These are phyloP conservation scores for Tetrapisispora fleetii DNA, from an alignment of 805 yeast genomes.

Conservation along the genomic window DNA sequence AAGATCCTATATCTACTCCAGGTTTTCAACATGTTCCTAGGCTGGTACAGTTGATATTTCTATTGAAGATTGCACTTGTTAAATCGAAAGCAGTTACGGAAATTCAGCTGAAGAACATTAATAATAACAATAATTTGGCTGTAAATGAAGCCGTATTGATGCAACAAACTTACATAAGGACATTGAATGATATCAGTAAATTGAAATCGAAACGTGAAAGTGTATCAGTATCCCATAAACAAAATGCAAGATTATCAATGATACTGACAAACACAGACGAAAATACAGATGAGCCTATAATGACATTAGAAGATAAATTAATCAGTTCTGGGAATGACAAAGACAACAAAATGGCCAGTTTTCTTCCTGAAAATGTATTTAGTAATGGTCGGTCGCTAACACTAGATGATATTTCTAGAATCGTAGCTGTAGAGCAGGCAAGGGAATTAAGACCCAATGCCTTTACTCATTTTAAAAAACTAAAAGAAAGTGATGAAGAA, in stretches of 20 bases:
- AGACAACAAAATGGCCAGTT: slow-evolving; percentile 32
- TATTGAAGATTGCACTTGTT: slow-evolving; percentile 75
- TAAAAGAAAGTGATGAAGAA: slow-evolving; percentile 25
- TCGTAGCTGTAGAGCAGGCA: slow-evolving; percentile 95
- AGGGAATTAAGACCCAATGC: slow-evolving; percentile 89
- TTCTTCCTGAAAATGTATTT: slow-evolving; percentile 43
- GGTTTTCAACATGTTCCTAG: slow-evolving; percentile 60
- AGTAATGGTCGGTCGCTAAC: slow-evolving; percentile 79
- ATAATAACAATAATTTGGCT: slow-evolving; percentile 9
- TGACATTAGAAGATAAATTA: slow-evolving; percentile 4
- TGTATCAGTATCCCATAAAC: slow-evolving; percentile 41
- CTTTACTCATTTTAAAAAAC: slow-evolving; percentile 60
- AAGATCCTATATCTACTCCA: slow-evolving; percentile 37
- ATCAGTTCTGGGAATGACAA: slow-evolving; percentile 17
- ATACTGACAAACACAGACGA: slow-evolving; percentile 44
- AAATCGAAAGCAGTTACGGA: slow-evolving; percentile 58
- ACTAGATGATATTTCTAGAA: slow-evolving; percentile 91
- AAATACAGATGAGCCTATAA: slow-evolving; percentile 10
- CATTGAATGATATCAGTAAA: slow-evolving; percentile 67
- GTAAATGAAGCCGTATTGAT: slow-evolving; percentile 10
- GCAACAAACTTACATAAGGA: slow-evolving; percentile 52
- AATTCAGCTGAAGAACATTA: slow-evolving; percentile 20
- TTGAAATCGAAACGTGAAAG: slow-evolving; percentile 63
- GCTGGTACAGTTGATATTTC: slow-evolving; percentile 61
- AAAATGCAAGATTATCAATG: slow-evolving; percentile 55